A percentile compares a stretch with the other conserved stretches of the same genome.
phyloP scores from a whole-genome alignment of 2,329 filamentous ascomycete species.

The Chalaropsis ovoidea region DNA sequence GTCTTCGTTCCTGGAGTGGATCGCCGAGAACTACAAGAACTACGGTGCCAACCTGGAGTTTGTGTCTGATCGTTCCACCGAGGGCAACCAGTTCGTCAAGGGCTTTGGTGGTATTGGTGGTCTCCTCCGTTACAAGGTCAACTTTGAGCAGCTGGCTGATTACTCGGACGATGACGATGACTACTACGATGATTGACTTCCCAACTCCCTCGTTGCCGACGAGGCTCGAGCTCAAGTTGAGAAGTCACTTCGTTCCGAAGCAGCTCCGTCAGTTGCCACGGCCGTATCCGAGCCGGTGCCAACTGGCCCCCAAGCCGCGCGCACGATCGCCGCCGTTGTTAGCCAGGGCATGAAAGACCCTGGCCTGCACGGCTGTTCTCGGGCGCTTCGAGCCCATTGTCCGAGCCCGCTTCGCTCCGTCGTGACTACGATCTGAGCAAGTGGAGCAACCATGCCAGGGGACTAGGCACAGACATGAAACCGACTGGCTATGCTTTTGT shows the following conservation, averaged over 20 bases:
- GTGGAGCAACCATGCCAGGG: conserved; percentile 18
- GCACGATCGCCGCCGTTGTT: conserved; percentile 32
- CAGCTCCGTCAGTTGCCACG: conserved; percentile 36
- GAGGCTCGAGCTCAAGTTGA: conserved; percentile 68
- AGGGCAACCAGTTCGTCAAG: conserved; percentile 99
- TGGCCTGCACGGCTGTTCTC: conserved; percentile 39
- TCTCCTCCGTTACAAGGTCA: conserved; percentile 97
- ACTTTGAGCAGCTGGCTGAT: conserved; percentile 97
- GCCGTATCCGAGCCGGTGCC: conserved; percentile 36
- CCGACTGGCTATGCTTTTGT: conserved; percentile 6
- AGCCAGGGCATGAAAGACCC: conserved; percentile 30
- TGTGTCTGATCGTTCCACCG: conserved; percentile 91
- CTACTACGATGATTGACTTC: conserved; percentile 91
- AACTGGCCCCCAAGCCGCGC: conserved; percentile 34
- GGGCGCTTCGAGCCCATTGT: conserved; percentile 40
- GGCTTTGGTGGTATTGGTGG: conserved; percentile 98
- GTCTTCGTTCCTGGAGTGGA: conserved; percentile 96
- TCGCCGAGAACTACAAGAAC: conserved; percentile 96
- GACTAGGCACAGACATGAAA: conserved; percentile 8
- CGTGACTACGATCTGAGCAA: conserved; percentile 51
- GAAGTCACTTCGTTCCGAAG: conserved; percentile 33
- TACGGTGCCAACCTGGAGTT: conserved; percentile 95
- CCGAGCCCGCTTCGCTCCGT: conserved; percentile 60
- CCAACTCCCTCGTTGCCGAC: conserved; percentile 74
- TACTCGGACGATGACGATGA: conserved; percentile 85